Evolutionary conservation across 2,329 filamentous ascomycete genomes (phyloP), one percentile per base, ranked within the genome.

Genomic region (Pseudofabraea citricarpa): DNA sequence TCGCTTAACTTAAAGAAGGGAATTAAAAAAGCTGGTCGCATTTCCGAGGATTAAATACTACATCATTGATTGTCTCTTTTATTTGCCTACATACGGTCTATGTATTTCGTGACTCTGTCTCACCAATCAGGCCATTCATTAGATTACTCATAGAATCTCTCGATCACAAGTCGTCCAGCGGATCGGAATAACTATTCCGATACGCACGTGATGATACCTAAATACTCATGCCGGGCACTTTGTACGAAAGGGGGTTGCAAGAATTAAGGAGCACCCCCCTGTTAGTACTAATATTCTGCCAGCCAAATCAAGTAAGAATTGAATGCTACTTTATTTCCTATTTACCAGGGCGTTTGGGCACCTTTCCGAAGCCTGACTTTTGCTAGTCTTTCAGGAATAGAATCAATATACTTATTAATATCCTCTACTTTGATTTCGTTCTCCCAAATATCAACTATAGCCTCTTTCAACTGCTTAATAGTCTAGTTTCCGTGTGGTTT

Each of bases 351-450:
- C 26, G 27, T 31, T 10, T 31, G 27, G 19, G 24, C 31, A 21
- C 23, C 35, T 15, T 44, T 44, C 10, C 41, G 18, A 16, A 47
- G 22, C 24, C 41, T 42, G 20, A 47, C 43, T 37, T 44, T 50
- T 32, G 35, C 37, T 12, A 48, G 18, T 18, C 40, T 43, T 33
- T 48, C 40, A 22, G 42, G 45, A 2, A 48, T 16, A 4, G 40
- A 40, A 39, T 50, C 40, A 19, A 50, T 46, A 33, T 32, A 42
- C 21, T 44, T 44, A 48, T 48, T 51, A 33, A 44, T 40, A 13
- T 38, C n/a, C n/a, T 46, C 43, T 15, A 44, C 31, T n/a, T 36
- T 36, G 15, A 50, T 48, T 22, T 50, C 45, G 20, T 50, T 48
- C 19, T 48, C 43, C 45, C 40, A 51, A 37, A 51, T 43, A 48